A percentile compares a stretch with the other conserved stretches of the same genome.
phyloP scores from a whole-genome alignment of 805 yeast genomes.

The Candida succiphila region DNA sequence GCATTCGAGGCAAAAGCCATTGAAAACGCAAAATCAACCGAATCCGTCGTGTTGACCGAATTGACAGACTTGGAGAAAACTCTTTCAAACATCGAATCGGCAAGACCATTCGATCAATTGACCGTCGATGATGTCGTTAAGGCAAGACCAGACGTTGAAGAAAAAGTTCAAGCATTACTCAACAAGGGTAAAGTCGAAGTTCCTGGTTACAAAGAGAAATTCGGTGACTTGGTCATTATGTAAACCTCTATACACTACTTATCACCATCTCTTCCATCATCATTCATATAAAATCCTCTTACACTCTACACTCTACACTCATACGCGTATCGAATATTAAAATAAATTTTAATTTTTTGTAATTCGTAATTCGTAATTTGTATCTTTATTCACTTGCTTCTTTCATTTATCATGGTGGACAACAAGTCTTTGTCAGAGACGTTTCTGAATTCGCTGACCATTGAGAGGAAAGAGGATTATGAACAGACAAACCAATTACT shows the following conservation, averaged over 20 bases:
- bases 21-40: conserved; percentile 92
- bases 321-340: background rate
- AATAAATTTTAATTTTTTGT: too few relatives aligned
- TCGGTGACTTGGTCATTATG: conserved; percentile 95
- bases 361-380: too few relatives aligned
- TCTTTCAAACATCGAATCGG: conserved; percentile 85
- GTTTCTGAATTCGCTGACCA: conserved; percentile 29
- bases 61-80: conserved; percentile 79
- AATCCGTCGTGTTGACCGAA: conserved; percentile 79
- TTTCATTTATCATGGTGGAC: background rate
- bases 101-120: conserved; percentile 96
- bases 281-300: background rate
- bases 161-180: conserved; percentile 90
- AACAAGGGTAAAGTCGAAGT: conserved; percentile 96
- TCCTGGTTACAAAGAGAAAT: conserved; percentile 97
- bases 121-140: conserved; percentile 89
- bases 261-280: background rate
- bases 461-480: conserved; percentile 45
- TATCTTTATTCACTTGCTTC: too few relatives aligned
- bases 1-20: conserved; percentile 92
- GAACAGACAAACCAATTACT: conserved; percentile 35
- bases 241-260: conserved; percentile 15
- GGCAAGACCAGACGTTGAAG: conserved; percentile 97
- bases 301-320: background rate
- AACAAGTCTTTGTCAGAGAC: conserved; percentile 12